Evolutionary conservation across 2,329 filamentous ascomycete genomes (phyloP), one percentile per base, ranked within the genome.

Genomic region (Aspergillus pseudonomiae): DNA sequence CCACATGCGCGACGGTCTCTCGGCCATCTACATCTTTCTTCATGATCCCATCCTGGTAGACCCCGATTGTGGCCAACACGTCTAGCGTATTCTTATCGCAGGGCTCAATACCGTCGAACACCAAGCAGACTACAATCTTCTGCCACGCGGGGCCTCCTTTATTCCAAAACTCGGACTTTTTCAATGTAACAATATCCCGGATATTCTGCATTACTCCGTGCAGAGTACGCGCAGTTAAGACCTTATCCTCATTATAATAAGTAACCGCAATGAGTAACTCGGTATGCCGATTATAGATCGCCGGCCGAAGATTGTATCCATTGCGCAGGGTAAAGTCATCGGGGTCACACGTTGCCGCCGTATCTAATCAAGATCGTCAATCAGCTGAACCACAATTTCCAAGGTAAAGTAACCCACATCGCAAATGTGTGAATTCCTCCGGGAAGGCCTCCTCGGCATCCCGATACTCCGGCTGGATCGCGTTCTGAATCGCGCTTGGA

Each of bases 161-260:
- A 84, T 98, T 97, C 95, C 95, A 98, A 84, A 99, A 99, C 73
- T 96, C 94, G 36, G 95, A 97, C 82, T 96, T 97, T 83, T 98
- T 98, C 67, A 98, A 85, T 81, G 97, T 98, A 75, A 98, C 94
- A 77, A 99, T 98, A 74, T 98, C 95, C 66, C 94, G 91, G 73
- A 98, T 95, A 79, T 98, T 98, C 79, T 97, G 94, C 95, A 99
- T 98, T 60, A 97, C 94, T 84, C 94, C 93, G 79, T 98, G 95
- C 61, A 98, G 84, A 1, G 95, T 99, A 81, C 95, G 89, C 57
- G 94, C 86, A 43, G 95, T 92, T 68, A 99, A 85, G 30, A 92
- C 89, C 85, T 98, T 98, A 83, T 98, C 95, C 85, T 98, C 95
- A 83, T 98, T 98, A 85, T 98, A 99, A 84, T 98, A 98, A 67